Evolutionary conservation across 2,329 filamentous ascomycete genomes (phyloP).

Genomic region (Beauveria pseudobassiana): DNA sequence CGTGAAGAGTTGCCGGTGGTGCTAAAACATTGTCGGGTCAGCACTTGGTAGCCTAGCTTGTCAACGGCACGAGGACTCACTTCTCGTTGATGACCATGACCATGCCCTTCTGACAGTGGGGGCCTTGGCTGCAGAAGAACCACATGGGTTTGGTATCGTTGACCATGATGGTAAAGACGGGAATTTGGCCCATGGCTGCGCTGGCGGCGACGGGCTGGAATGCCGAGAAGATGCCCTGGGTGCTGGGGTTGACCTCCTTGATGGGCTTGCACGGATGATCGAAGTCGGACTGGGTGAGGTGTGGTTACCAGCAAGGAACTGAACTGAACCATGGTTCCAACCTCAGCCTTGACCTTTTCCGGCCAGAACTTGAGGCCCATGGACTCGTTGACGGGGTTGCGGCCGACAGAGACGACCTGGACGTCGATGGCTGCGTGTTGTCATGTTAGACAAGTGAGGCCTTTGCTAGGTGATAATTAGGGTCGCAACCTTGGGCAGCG

Average conservation of each 20-base stretch:
- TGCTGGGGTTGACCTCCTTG: slow-evolving; percentile 40
- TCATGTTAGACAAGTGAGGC: not conserved
- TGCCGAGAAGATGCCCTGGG: slow-evolving; percentile 58
- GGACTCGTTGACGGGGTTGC: slow-evolving; percentile 40
- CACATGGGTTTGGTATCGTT: slow-evolving; percentile 65
- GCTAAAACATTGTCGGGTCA: slow-evolving; percentile 19
- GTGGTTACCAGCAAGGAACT: slow-evolving; percentile 64
- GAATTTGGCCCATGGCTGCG: slow-evolving; percentile 40
- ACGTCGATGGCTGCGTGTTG: slow-evolving; percentile 30
- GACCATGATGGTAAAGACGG: slow-evolving; percentile 65
- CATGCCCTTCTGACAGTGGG: slow-evolving; percentile 71
- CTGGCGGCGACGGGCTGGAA: slow-evolving; percentile 56
- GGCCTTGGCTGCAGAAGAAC: slow-evolving; percentile 69
- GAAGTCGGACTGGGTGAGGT: slow-evolving; percentile 74
- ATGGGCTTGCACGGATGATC: slow-evolving; percentile 62
- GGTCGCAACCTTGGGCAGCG: slow-evolving; percentile 34
- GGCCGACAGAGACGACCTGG: slow-evolving; percentile 59
- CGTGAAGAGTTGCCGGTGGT: slow-evolving; percentile 43
- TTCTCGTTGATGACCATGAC: slow-evolving; percentile 69
- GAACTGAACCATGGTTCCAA: slow-evolving; percentile 60
- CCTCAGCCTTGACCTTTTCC: slow-evolving; percentile 53
- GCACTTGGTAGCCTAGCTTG: slow-evolving; percentile 2
- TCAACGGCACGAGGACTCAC: slow-evolving; percentile 34
- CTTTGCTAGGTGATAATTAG: too few species aligned
- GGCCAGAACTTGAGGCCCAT: slow-evolving; percentile 54